Percentiles rank a stretch among this genome's conserved stretches.
These are phyloP conservation scores for Globisporangium heterothallicum DNA, from an alignment of 352 stramenopile species.

Conservation along the genomic window DNA sequence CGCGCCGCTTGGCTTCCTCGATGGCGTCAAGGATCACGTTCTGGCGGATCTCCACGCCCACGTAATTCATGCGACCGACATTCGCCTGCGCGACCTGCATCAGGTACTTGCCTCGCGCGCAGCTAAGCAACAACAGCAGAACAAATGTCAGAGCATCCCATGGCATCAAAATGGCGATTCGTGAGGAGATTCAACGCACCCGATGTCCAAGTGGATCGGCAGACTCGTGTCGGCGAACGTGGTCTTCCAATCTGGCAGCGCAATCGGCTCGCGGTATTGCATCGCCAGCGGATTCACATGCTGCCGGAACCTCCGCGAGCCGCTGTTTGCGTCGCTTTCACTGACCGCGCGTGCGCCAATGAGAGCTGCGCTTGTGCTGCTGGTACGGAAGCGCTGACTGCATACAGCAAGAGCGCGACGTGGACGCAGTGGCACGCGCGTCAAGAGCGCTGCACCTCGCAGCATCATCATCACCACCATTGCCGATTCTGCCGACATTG, in stretches of 20 bases:
- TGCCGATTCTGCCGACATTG: background rate
- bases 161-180: conserved; percentile 2
- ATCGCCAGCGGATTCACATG: conserved; percentile 79
- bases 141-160: background rate
- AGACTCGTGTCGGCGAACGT: conserved; percentile 41
- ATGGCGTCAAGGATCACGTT: conserved; percentile 63
- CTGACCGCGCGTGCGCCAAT: no score
- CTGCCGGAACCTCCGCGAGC: conserved; percentile 65
- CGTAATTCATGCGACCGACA: conserved; percentile 44
- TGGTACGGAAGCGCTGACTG: background rate
- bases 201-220: conserved; percentile 82
- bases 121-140: conserved; percentile 4
- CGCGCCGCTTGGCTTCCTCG: conserved; percentile 30
- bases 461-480: background rate
- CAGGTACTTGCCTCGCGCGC: conserved; percentile 71
- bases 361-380: background rate
- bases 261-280: conserved; percentile 56
- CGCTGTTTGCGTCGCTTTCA: conserved; percentile 2
- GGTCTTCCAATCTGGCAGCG: conserved; percentile 52
- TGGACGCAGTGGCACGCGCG: background rate
- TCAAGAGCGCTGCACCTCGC: background rate
- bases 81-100: conserved; percentile 51
- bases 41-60: conserved; percentile 83
- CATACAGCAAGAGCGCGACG: background rate
- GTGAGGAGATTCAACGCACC: conserved; percentile 21